These are phyloP conservation scores for Xylariaceae sp. DNA, from an alignment of 2,329 filamentous ascomycete species.

Conservation along the genomic window DNA sequence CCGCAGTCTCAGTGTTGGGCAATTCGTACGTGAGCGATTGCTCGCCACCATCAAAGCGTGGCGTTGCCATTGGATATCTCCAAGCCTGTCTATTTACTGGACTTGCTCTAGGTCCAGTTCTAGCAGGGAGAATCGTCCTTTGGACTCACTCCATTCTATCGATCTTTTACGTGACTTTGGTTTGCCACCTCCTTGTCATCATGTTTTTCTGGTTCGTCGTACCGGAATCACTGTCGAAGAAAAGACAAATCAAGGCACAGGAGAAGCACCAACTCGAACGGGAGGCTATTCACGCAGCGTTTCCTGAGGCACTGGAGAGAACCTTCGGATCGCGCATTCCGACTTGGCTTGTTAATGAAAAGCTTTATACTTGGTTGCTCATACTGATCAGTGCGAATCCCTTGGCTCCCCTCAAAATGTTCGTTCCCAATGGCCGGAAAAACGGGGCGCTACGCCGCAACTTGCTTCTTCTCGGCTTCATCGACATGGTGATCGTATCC, in stretches of 20 bases:
- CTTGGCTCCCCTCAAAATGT: conserved; percentile 68
- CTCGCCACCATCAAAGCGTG: conserved; percentile 71
- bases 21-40: conserved; percentile 90
- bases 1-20: conserved; percentile 66
- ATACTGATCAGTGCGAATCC: conserved; percentile 55
- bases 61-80: conserved; percentile 81
- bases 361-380: conserved; percentile 29
- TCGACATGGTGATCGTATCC: conserved; percentile 78
- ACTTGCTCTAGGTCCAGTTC: conserved; percentile 78
- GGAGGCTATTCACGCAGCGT: conserved; percentile 29
- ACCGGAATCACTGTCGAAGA: conserved; percentile 77
- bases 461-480: conserved; percentile 70
- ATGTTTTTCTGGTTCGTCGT: conserved; percentile 64
- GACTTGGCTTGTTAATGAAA: conserved; percentile 20
- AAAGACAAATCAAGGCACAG: conserved; percentile 63
- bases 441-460: conserved; percentile 66
- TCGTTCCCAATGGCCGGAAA: conserved; percentile 66
- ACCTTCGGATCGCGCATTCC: conserved; percentile 21
- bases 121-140: conserved; percentile 75
- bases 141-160: conserved; percentile 67
- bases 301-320: conserved; percentile 18
- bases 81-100: conserved; percentile 85
- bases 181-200: conserved; percentile 68
- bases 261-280: conserved; percentile 56
- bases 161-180: conserved; percentile 79